Base-by-base conservation (phyloP, 2,329 filamentous ascomycete genomes). In the Aureobasidium sp. region DNA sequence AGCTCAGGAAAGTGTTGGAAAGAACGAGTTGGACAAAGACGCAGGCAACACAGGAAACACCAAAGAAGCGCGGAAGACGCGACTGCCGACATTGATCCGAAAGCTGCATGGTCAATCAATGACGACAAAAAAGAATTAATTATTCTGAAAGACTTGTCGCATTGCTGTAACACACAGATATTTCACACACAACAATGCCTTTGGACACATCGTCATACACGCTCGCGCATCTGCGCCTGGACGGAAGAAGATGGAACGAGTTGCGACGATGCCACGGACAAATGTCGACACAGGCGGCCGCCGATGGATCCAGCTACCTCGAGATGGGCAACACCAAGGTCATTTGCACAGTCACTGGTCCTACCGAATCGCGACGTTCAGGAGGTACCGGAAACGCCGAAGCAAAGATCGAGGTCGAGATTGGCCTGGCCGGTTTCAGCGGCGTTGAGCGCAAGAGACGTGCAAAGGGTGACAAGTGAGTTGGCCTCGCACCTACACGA, bases 251-350 rank as follows among this genome's bases (percentile, higher is more conserved):
- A 68, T 99, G 94, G 94, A 97, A 99, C 78, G 94, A 99, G 75
- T 84, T 99, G 42, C 91, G 94, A 32, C 86, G 90, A 8, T 83
- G 96, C 55, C 86, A 91, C 71, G 93, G 89, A 51, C 90, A 95
- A 76, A 91, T 99, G 71, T 89, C 88, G 64, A 97, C 91, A 1
- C 94, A 97, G 75, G 88, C 92, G 64, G 88, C 92, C 54, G 91
- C 92, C 61, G 94, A 97, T 69, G 94, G 94, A 39, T 96, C 90
- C 48, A 90, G 88, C 64, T 96, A 96, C 76, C 85, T 97, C 63
- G 91, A 96, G 73, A 96, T 96, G 87, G 94, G 94, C 69, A 96
- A 97, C 77, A 99, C 94, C 25, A 94, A 96, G 73, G 88, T 99
- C 68, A 90, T 97, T 76, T 97, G 93, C 76, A 91, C 92, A 29